Conservation (phyloP, 2,329 filamentous ascomycete species). For the Zalaria sp. region DNA sequence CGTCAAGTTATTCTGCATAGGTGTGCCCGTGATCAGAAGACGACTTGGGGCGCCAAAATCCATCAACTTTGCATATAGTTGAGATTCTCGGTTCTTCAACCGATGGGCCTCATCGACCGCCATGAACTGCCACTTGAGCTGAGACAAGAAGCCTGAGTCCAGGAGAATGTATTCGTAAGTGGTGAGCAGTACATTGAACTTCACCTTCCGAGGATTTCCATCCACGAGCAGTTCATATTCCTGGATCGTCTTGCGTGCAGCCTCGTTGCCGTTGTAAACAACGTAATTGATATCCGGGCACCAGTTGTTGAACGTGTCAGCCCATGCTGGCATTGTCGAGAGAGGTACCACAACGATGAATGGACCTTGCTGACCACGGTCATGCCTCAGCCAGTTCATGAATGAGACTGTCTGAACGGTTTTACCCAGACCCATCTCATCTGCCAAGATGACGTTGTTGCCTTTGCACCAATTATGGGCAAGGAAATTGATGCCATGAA, state of each 20-base stretch:
- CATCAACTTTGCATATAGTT: conserved; percentile 73
- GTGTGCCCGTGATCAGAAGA: conserved; percentile 89
- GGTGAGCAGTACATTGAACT: conserved; percentile 95
- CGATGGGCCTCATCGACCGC: conserved; percentile 95
- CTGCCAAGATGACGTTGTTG: conserved; percentile 92
- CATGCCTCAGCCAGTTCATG: conserved; percentile 90
- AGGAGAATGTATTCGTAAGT: conserved; percentile 93
- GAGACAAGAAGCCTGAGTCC: conserved; percentile 70
- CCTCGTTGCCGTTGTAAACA: conserved; percentile 83
- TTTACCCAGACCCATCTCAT: conserved; percentile 98
- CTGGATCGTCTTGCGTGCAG: conserved; percentile 72
- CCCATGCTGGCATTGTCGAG: conserved; percentile 96
- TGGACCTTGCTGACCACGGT: conserved; percentile 78
- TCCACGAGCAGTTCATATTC: conserved; percentile 82
- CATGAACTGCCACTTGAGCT: conserved; percentile 95
- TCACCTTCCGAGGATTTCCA: conserved; percentile 73
- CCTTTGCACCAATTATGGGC: conserved; percentile 89
- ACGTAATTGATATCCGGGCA: conserved; percentile 93
- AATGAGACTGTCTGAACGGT: conserved; percentile 96
- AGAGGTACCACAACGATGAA: conserved; percentile 95
- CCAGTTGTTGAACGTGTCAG: conserved; percentile 94
- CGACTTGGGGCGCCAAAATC: conserved; percentile 81
- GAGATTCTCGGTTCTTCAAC: conserved; percentile 89
- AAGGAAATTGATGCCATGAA: conserved; percentile 87
- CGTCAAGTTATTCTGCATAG: conserved; percentile 90